Evolutionary conservation across 2,329 filamentous ascomycete genomes (phyloP), one percentile per base, ranked within the genome.

Genomic region (Diaporthe ampelina): DNA sequence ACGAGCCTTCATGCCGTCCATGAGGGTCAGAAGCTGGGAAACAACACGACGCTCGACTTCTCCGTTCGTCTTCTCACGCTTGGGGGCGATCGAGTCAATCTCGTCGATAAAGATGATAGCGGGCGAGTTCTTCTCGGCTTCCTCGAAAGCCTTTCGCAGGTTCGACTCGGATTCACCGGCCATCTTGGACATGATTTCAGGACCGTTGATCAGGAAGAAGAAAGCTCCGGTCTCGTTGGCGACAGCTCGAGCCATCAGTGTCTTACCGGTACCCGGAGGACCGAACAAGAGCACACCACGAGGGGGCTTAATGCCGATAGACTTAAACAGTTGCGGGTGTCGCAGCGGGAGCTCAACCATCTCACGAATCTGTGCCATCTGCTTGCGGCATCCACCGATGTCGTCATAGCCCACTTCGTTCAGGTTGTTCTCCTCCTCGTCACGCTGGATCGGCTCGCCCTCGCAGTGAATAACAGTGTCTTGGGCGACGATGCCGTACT

Each of bases 121-220:
- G 19, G 97, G 97, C 0, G 96, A 98, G 88, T 98, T 98, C 92
- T 98, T 98, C 89, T 98, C 96, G 57, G 97, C 97, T 88, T 98
- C 97, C 85, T 98, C 97, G 81, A 99, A 99, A n/a, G 97, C 97
- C 88, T 98, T 98, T 81, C 97, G 94, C 79, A 99, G 86, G 85
- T 98, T 98, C 75, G 96, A 98, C 85, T 98, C 97, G 75, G 97
- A 98, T 86, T 99, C 97, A 91, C 97, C 97, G 75, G 97, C 97
- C 97, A 98, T 98, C 91, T 98, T 98, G 75, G 96, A 98, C 97
- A 99, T 98, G 88, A 99, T 98, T 85, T 98, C 97, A 70, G 97
- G 97, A 78, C 97, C 96, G 86, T 98, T 98, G 91, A 99, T 98
- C 77, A 98, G 87, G 92, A 99, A 98, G 89, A 99, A 99, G 89